phyloP scores from a whole-genome alignment of 805 yeast species.

The Ogataea trehalophila region DNA sequence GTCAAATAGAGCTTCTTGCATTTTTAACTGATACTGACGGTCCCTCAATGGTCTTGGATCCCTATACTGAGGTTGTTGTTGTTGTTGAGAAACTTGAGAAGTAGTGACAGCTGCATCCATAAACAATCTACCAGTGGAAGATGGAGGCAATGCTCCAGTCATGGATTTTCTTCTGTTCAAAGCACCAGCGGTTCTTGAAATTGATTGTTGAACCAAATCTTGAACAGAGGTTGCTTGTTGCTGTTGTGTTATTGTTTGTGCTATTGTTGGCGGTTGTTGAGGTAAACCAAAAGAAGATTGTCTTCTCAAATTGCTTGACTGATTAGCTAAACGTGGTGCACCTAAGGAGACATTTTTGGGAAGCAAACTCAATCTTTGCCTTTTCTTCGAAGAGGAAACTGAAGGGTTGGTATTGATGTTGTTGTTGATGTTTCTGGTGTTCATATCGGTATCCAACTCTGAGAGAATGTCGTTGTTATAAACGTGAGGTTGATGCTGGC shows the following conservation, averaged over 20 bases:
- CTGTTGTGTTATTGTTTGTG: slow-evolving; percentile 8
- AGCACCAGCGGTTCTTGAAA: slow-evolving; percentile 18
- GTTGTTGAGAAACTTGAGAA: background rate
- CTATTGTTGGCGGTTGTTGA: slow-evolving; percentile 6
- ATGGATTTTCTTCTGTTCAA: slow-evolving; percentile 13
- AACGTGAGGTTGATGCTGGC: slow-evolving; percentile 11
- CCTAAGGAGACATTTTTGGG: slow-evolving; percentile 28
- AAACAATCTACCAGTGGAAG: slow-evolving; percentile 18
- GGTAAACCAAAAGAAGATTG: slow-evolving; percentile 22
- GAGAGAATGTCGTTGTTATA: slow-evolving; percentile 16
- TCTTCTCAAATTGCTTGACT: slow-evolving; percentile 19
- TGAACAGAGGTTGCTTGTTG: slow-evolving; percentile 17
- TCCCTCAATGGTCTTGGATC: slow-evolving; percentile 83
- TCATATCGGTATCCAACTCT: slow-evolving; percentile 12
- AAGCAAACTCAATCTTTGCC: slow-evolving; percentile 25
- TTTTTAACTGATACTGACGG: slow-evolving; percentile 54
- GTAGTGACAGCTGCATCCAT: slow-evolving; percentile 18
- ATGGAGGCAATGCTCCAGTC: slow-evolving; percentile 13
- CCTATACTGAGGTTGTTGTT: slow-evolving; percentile 5
- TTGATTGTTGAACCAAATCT: slow-evolving; percentile 25
- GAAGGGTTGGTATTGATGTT: background rate
- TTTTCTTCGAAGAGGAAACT: slow-evolving; percentile 14
- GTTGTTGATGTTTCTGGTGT: slow-evolving; percentile 2
- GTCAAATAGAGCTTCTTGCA: slow-evolving; percentile 64
- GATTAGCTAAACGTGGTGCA: slow-evolving; percentile 26